These are phyloP conservation scores for Cenchrus purpureus DNA, from an alignment of 176 grass and related monocot genomes.

Conservation along the genomic window DNA sequence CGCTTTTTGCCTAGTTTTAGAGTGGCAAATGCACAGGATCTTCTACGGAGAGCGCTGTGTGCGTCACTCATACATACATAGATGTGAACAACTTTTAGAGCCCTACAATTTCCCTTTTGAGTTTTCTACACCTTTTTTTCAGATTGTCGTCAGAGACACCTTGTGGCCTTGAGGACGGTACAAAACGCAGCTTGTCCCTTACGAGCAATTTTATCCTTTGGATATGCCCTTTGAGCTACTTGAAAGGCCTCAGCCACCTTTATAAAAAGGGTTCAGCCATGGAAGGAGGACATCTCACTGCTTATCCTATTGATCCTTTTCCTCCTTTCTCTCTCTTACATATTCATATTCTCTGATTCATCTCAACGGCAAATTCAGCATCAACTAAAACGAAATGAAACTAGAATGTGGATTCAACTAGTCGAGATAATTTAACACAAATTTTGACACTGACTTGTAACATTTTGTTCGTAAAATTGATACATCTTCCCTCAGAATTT, in stretches of 20 bases:
- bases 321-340: not conserved
- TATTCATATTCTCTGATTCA: not conserved
- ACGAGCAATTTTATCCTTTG: conserved; percentile 30
- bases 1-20: conserved; percentile 40
- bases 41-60: not conserved
- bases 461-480: not conserved
- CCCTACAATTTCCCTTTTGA: not conserved
- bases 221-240: conserved; percentile 41
- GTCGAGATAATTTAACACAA: not conserved
- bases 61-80: not conserved
- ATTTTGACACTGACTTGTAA: not conserved
- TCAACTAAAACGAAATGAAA: not conserved
- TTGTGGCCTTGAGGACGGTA: conserved; percentile 6
- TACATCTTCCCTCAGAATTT: not conserved
- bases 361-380: not conserved
- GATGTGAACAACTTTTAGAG: too few species aligned
- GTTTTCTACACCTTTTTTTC: not conserved
- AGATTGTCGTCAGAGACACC: not conserved
- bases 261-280: not conserved
- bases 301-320: not conserved
- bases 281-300: conserved; percentile 8
- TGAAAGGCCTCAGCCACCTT: not conserved
- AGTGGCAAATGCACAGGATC: conserved; percentile 14
- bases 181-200: conserved; percentile 31
- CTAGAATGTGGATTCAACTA: not conserved